Percentiles rank a stretch among this genome's conserved stretches.
These are phyloP conservation scores for Apiotrichum sp. DNA, from an alignment of 1,284 basidiomycete genomes.

Conservation along the genomic window DNA sequence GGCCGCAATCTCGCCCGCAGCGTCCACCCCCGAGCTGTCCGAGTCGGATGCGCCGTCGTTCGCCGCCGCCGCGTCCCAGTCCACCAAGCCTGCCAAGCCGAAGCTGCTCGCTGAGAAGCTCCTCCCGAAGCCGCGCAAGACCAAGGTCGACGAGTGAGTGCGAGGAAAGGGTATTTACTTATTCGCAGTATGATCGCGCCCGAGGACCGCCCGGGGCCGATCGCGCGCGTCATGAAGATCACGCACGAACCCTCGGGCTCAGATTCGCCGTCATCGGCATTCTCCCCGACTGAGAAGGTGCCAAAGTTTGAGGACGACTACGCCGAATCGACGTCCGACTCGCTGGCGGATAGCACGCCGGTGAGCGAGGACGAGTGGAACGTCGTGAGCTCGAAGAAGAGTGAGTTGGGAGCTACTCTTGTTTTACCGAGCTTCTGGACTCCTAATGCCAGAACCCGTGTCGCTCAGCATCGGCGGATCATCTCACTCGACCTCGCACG, in stretches of 20 bases:
- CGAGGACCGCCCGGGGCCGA: constrained; percentile 33
- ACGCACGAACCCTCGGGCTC: background rate
- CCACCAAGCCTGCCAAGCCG: constrained; percentile 24
- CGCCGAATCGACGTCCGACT: constrained; percentile 13
- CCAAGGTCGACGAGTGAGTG: constrained; percentile 44
- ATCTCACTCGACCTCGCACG: background rate
- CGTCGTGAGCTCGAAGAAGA: constrained; percentile 37
- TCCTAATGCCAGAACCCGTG: constrained; percentile 26
- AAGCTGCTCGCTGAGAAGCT: constrained; percentile 41
- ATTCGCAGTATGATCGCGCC: constrained; percentile 39
- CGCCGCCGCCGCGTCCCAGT: constrained; percentile 8
- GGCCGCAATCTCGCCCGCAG: background rate
- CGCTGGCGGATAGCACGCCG: constrained; percentile 6
- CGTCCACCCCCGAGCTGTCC: background rate
- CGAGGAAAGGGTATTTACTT: background rate
- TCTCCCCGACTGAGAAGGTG: constrained; percentile 3
- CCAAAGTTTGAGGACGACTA: constrained; percentile 27
- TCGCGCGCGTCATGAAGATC: constrained; percentile 42
- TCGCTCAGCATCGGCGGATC: constrained; percentile 23
- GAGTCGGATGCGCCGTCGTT: constrained; percentile 3
- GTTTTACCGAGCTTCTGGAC: background rate
- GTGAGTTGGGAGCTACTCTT: constrained; percentile 18
- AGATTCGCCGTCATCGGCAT: background rate
- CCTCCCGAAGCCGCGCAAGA: constrained; percentile 37
- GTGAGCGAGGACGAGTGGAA: constrained; percentile 34